Percentiles rank a stretch among this genome's conserved stretches.
These are phyloP conservation scores for Chlamydomonas urium DNA, from an alignment of 139 green algal species.

Conservation along the genomic window DNA sequence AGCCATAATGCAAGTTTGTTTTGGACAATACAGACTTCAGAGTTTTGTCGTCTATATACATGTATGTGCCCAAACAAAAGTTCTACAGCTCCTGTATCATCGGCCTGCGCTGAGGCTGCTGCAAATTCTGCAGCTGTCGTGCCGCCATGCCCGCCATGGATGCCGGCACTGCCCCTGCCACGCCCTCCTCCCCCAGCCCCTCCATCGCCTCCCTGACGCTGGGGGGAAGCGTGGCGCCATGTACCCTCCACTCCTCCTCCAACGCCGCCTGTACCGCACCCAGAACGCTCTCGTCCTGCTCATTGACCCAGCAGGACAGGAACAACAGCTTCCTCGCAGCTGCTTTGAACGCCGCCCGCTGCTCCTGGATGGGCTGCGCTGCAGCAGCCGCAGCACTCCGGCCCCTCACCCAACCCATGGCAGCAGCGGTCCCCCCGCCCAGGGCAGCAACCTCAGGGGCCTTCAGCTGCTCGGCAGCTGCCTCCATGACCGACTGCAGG, in stretches of 20 bases:
- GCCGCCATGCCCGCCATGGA: too few relatives aligned
- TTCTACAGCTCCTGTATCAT: too few relatives aligned
- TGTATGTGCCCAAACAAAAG: too few relatives aligned
- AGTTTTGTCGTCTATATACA: too few relatives aligned
- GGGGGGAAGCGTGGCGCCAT: neutral
- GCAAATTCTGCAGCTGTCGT: too few relatives aligned
- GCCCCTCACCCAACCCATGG: neutral
- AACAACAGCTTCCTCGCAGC: conserved; percentile 56
- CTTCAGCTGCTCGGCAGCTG: neutral
- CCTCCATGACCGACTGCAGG: neutral
- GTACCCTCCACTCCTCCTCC: neutral
- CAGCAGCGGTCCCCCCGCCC: neutral
- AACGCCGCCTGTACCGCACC: neutral
- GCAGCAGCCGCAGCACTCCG: neutral
- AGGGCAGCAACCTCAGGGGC: neutral
- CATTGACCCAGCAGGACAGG: conserved; percentile 59
- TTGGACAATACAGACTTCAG: too few relatives aligned
- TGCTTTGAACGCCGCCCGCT: conserved; percentile 21
- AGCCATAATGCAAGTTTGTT: neutral
- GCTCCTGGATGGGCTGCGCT: neutral
- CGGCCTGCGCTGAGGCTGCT: too few relatives aligned
- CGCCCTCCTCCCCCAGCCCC: too few relatives aligned
- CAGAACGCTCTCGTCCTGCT: conserved; percentile 24
- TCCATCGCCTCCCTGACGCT: neutral
- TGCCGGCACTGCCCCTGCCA: too few relatives aligned